A percentile compares a stretch with the other conserved stretches of the same genome.
Conservation (phyloP, 176 grass and related monocot species). For the Puccinellia tenuiflora region DNA sequence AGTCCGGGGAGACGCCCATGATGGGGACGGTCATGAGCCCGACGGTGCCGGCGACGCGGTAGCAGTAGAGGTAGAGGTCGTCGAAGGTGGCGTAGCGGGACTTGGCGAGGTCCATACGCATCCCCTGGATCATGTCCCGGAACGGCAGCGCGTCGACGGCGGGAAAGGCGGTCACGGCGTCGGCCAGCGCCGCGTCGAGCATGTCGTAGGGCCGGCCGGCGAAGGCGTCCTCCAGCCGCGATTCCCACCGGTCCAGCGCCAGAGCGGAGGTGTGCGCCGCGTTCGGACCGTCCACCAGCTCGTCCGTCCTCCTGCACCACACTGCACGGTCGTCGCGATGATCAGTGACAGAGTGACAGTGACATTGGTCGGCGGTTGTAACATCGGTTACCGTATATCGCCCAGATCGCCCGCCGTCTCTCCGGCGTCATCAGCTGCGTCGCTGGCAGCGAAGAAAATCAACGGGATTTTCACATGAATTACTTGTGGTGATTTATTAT, state of each 20-base stretch:
- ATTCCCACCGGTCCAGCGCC: constrained; percentile 82
- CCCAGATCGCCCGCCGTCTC: constrained; percentile 86
- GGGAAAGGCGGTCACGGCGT: constrained; percentile 55
- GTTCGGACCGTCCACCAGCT: constrained; percentile 89
- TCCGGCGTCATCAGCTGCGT: constrained; percentile 94
- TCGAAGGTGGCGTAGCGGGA: constrained; percentile 80
- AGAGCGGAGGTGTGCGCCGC: constrained; percentile 75
- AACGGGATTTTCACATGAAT: background rate
- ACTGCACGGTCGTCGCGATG: constrained; percentile 36
- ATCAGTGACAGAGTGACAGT: no score
- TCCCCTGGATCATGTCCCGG: constrained; percentile 94
- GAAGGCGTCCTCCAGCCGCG: constrained; percentile 79
- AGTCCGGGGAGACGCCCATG: constrained; percentile 82
- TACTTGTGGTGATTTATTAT: background rate
- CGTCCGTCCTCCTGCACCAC: constrained; percentile 95
- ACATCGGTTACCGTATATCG: constrained; percentile 98
- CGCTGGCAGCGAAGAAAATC: constrained; percentile 34
- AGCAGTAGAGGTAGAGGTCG: constrained; percentile 95
- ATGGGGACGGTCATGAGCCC: constrained; percentile 85
- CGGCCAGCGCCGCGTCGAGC: constrained; percentile 84
- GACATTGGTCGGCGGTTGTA: no score
- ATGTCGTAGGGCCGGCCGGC: constrained; percentile 77
- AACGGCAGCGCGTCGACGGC: constrained; percentile 85
- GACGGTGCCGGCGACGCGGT: constrained; percentile 87
- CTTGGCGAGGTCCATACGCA: constrained; percentile 76